Conservation (phyloP, 805 yeast species). For the Nakazawaea holstii region DNA sequence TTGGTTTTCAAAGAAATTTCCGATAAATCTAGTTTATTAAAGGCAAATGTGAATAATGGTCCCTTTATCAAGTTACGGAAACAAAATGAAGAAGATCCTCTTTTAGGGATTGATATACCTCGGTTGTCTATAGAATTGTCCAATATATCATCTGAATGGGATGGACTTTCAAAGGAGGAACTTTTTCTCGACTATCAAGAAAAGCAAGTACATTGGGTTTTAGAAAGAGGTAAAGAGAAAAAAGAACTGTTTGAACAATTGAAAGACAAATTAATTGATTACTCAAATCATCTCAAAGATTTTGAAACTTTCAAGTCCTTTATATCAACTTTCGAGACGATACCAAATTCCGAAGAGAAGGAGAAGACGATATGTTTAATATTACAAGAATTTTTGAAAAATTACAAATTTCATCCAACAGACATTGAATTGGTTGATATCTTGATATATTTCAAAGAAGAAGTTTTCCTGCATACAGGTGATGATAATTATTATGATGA, state of each 20-base stretch:
- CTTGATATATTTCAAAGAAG: slow-evolving; percentile 22
- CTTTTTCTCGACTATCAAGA: slow-evolving; percentile 15
- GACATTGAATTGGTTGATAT: slow-evolving; percentile 23
- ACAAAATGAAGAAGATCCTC: neutral
- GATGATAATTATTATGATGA: neutral
- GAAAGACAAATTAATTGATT: neutral
- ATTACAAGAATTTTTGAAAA: slow-evolving; percentile 12
- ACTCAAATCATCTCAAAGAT: neutral
- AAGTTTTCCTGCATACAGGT: slow-evolving; percentile 7
- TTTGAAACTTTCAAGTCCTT: slow-evolving; percentile 15
- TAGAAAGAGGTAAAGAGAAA: slow-evolving; percentile 1
- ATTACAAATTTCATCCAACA: slow-evolving; percentile 20
- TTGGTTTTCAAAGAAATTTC: slow-evolving; percentile 27
- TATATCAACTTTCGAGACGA: slow-evolving; percentile 17
- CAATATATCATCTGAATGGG: slow-evolving; percentile 12
- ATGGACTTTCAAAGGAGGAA: slow-evolving; percentile 10
- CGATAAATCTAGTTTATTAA: slow-evolving; percentile 17
- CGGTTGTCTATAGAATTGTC: slow-evolving; percentile 16
- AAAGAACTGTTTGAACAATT: slow-evolving; percentile 7
- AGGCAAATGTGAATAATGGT: slow-evolving; percentile 6
- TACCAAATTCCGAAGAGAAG: slow-evolving; percentile 16
- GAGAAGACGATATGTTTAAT: slow-evolving; percentile 16
- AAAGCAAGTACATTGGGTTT: slow-evolving; percentile 8
- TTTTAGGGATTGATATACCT: slow-evolving; percentile 3
- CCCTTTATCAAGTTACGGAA: slow-evolving; percentile 4